Base-by-base conservation (phyloP, 306 rosid species). In the Vigna hirtella region DNA sequence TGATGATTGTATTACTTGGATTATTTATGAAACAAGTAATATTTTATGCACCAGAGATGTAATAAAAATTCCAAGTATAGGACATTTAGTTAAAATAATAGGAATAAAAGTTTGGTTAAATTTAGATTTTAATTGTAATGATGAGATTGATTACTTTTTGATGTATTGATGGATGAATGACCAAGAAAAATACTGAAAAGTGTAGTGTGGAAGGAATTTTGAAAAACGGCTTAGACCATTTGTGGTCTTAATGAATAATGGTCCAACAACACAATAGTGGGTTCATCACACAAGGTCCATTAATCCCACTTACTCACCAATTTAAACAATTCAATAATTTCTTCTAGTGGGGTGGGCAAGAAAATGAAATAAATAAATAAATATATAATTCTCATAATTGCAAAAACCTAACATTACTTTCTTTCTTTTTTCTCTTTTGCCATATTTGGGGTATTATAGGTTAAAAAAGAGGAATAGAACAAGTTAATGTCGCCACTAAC, bases 241-340 rank as follows among this genome's bases (percentile, higher is more conserved):
- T 65, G 22, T 72, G 68, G 61, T 50, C 73, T 71, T 16, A n/a
- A 45, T 42, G 72, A 18, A 20, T 42, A 66, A 18, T 62, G 57
- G 70, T 71, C 78, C 73, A 36, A 49, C 17, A 40, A 26, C 36
- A 11, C n/a, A 62, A 17, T 22, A 24, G 68, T 63, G 74, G 61
- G 34, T 73, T 56, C 2, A 14, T 9, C 26, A 7, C 15, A 12
- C 22, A 38, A 73, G 38, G 9, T 73, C 77, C 16, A 40, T 24
- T 73, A 30, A 57, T 73, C 42, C 77, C 68, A 73, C 77, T 73
- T 72, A 2, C 65, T 36, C 45, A 15, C 70, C 64, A 16, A 45
- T 70, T 34, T 63, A 53, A 6, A 61, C 45, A 20, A 9, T 70
- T 42, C 3, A 38, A 10, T 16, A 32, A 7, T 5, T 42, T 42